phyloP scores from a whole-genome alignment of 73 alveolate species.

The Breviolum minutum region DNA sequence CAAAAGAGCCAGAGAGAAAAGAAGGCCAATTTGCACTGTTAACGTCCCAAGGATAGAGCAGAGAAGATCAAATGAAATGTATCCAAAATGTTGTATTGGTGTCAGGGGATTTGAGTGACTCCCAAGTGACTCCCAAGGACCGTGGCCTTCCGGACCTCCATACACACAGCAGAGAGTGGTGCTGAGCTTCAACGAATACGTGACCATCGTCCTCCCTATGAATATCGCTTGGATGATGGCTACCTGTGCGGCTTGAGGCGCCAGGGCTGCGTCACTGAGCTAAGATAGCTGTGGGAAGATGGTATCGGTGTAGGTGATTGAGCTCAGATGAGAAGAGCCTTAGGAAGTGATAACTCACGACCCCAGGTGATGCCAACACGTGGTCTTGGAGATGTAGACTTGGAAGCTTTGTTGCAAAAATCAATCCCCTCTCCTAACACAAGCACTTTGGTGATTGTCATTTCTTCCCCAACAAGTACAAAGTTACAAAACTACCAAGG shows the following conservation, averaged over 20 bases:
- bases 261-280: slow-evolving; percentile 17
- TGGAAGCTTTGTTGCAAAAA: slow-evolving; percentile 9
- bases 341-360: no score
- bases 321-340: no score
- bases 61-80: background rate
- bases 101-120: background rate
- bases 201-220: slow-evolving; percentile 36
- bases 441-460: background rate
- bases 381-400: slow-evolving; percentile 78
- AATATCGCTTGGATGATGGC: slow-evolving; percentile 46
- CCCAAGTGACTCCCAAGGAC: background rate
- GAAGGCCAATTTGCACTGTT: background rate
- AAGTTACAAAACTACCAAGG: background rate
- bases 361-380: slow-evolving; percentile 90
- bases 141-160: slow-evolving; percentile 45
- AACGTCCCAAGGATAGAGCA: background rate
- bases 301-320: no score
- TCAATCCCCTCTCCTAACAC: background rate
- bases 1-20: background rate
- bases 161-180: slow-evolving; percentile 18
- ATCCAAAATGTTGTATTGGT: background rate
- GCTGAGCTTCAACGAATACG: slow-evolving; percentile 38
- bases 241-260: slow-evolving; percentile 34
- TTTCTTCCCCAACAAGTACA: background rate
- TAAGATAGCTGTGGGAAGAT: background rate